Conservation (phyloP, 345 rosid genomes). For the Populus euphratica region DNA sequence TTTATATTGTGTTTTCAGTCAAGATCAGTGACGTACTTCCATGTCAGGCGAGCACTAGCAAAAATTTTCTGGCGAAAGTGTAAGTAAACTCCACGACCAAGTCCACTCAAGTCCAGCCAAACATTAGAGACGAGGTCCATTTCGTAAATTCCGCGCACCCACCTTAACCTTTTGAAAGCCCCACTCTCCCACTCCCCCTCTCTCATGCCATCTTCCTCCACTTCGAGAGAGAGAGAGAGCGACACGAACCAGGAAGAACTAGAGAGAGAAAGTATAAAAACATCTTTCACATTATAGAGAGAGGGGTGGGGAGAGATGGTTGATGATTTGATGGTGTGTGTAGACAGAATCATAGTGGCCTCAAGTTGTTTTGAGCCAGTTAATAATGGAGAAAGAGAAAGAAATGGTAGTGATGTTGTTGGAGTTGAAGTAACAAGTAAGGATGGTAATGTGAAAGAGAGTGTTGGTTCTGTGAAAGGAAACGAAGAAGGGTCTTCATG, state of each 20-base stretch:
- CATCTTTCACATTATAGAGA: not conserved
- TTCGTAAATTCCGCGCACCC: slow-evolving; percentile 37
- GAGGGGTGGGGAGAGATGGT: slow-evolving; percentile 23
- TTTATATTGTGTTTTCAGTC: too few species aligned
- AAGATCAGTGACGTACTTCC: too few species aligned
- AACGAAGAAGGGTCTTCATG: slow-evolving; percentile 24
- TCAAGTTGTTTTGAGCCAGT: slow-evolving; percentile 33
- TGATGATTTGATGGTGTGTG: slow-evolving; percentile 46
- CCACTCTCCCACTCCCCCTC: not conserved
- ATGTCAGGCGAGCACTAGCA: not conserved
- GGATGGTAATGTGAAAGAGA: not conserved
- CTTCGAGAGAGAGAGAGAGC: not conserved
- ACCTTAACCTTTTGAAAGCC: slow-evolving; percentile 11
- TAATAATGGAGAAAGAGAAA: slow-evolving; percentile 8
- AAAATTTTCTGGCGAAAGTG: not conserved
- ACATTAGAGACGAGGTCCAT: slow-evolving; percentile 6
- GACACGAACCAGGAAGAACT: not conserved
- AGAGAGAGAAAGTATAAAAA: not conserved
- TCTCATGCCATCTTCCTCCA: not conserved
- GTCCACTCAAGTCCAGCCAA: slow-evolving; percentile 17
- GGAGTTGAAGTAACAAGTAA: not conserved
- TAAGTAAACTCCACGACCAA: not conserved
- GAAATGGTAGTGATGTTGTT: slow-evolving; percentile 4
- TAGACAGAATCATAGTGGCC: slow-evolving; percentile 35
- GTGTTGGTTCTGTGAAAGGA: slow-evolving; percentile 9